Base-by-base conservation (phyloP, 2,329 filamentous ascomycete species). In the Ascochyta rabiei region DNA sequence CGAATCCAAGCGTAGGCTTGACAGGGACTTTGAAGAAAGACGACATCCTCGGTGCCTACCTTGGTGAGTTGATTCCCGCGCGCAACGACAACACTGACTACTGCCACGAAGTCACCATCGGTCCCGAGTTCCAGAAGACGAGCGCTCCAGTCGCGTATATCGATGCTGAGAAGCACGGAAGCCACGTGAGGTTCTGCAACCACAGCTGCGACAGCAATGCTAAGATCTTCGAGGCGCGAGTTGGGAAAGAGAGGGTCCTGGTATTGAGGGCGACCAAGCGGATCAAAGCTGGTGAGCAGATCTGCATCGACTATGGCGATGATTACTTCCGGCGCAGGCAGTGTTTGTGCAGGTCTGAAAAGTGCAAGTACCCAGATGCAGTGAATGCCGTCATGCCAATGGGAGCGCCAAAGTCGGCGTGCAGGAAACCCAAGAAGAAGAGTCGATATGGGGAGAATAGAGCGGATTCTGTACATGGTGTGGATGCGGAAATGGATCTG, bases 161-260 rank as follows among this genome's bases (percentile, higher is more conserved):
- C 13, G 59, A 59, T 43, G 46, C 53, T 0, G 49, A 39, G 35
- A 13, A 43, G 7, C 46, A 18, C 7, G 53, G 49, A 1, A 49
- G 48, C 40, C 57, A 52, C 13, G 48, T 44, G n/a, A 28, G 59
- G 10, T 61, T 61, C 28, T 48, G 47, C 26, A 59, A 59, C 28
- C 53, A 61, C 24, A 41, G 30, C 30, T 61, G 59, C 34, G 49
- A 54, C 2, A 39, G 46, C 18, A 56, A 59, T 35, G 53, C 46
- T 2, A 41, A 49, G 13, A 48, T 57, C 30, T 24, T 7, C 7
- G 42, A 56, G 31, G 31, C 12, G 16, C 49, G 55, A 10, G 56
- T 55, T 1, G 59, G 56, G 4, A 41, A 38, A 6, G 30, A 52
- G 46, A 24, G 46, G 13, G 31, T 55, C 12, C 37, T 58, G 15